Evolutionary conservation across 1,284 basidiomycete genomes (phyloP), one percentile per base, ranked within the genome.

Genomic region (Fomitiporia mediterranea): DNA sequence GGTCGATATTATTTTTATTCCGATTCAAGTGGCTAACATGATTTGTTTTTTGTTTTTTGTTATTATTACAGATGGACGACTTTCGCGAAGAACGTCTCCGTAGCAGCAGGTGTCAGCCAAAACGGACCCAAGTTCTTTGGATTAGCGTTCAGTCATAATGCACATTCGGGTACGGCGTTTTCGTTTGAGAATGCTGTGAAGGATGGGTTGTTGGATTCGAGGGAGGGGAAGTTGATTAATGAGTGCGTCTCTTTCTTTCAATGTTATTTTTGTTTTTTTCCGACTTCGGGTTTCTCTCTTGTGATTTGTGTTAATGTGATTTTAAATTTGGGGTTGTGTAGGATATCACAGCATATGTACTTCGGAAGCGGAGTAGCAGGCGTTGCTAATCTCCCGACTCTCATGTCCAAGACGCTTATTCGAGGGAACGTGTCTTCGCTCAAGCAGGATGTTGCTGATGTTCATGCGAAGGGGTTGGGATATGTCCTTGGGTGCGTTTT

Each of bases 331-430:
- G 35, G 9, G 35, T 11, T n/a, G n/a, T 37, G 35, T 65, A 84
- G 82, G 2, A 79, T 83, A 57, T 84, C 83, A 4, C 80, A 86
- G 62, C 83, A 85, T 62, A 75, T 73, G 40, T 86, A 86, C 62
- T 79, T 77, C n/a, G 80, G 80, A 19, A 74, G 66, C 55, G 72
- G 72, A 47, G 74, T 53, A 13, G 39, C 39, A 7, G 39, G 39
- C 6, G n/a, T 53, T 17, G 51, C 51, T 2, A 53, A 43, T 11
- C 39, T 53, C 11, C 52, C 52, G 44, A 32, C 52, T 11, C 70
- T 87, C 53, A 85, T 86, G 80, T 76, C 73, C 54, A 86, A 86
- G 65, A 64, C 72, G 3, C 72, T 72, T 30, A 79, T 87, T 30
- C 77, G 84, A 19, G 68, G 75, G 42, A 88, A 86, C 61, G 64